These are phyloP conservation scores for Graphiopsis chlorocephala DNA, from an alignment of 2,329 filamentous ascomycete genomes.

Conservation along the genomic window DNA sequence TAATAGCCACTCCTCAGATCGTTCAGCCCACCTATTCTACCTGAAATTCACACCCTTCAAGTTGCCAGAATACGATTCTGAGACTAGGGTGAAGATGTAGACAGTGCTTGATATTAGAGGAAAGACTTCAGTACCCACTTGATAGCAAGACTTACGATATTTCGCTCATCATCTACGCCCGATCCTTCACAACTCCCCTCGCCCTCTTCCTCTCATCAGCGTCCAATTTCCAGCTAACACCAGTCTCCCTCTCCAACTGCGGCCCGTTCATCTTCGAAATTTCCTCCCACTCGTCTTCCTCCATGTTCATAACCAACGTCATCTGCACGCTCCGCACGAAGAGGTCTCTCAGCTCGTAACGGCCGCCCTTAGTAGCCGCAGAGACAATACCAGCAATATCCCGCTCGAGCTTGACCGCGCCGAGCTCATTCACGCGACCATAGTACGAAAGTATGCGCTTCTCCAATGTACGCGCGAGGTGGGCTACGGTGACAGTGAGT, in stretches of 20 bases:
- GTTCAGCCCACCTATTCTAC: too few species aligned
- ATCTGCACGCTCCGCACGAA: slow-evolving; percentile 78
- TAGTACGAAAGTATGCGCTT: slow-evolving; percentile 81
- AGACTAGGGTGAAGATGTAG: too few species aligned
- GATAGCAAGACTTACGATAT: background rate
- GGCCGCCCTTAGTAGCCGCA: slow-evolving; percentile 62
- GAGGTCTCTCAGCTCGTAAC: slow-evolving; percentile 73
- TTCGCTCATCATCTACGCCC: background rate
- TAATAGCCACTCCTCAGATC: too few species aligned
- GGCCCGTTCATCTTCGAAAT: slow-evolving; percentile 45
- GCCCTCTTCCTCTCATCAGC: slow-evolving; percentile 72
- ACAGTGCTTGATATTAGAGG: too few species aligned
- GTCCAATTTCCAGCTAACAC: slow-evolving; percentile 68
- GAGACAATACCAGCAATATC: slow-evolving; percentile 75
- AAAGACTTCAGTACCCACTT: too few species aligned
- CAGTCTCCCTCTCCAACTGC: slow-evolving; percentile 55
- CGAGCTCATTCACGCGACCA: slow-evolving; percentile 75
- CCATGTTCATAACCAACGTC: slow-evolving; percentile 86
- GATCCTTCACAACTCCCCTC: slow-evolving; percentile 46
- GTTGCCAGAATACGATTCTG: too few species aligned
- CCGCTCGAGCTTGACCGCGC: slow-evolving; percentile 77
- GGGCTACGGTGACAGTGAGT: slow-evolving; percentile 68
- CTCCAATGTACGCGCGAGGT: slow-evolving; percentile 77
- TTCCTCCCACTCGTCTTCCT: slow-evolving; percentile 92
- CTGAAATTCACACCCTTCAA: too few species aligned